Conservation (phyloP, 768 basidiomycete species). For the Sporobolomyces roseus region DNA sequence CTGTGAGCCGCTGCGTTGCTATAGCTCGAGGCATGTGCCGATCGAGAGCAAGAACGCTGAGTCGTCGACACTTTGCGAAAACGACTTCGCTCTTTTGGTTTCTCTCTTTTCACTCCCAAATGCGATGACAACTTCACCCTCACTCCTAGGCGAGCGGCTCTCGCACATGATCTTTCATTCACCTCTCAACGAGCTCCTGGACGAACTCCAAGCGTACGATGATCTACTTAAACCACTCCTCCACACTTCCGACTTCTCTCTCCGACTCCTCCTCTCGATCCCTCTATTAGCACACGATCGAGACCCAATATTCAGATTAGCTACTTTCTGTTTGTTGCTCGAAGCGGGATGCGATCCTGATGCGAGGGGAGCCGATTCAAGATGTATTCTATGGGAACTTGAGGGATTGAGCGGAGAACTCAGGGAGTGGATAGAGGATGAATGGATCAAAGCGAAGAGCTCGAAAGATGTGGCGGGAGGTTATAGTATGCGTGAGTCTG, state of each 20-base stretch:
- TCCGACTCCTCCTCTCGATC: not conserved
- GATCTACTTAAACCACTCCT: not conserved
- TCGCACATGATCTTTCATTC: no score
- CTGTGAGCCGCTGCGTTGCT: no score
- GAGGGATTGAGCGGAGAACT: not conserved
- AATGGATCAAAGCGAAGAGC: not conserved
- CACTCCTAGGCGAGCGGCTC: not conserved
- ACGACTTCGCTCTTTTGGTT: not conserved
- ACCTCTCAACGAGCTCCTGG: not conserved
- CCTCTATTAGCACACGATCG: not conserved
- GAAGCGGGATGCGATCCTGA: slow-evolving; percentile 4
- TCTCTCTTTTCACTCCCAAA: not conserved
- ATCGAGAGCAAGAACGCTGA: no score
- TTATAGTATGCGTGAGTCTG: not conserved
- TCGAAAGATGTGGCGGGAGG: not conserved
- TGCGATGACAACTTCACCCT: not conserved
- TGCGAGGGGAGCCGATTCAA: not conserved
- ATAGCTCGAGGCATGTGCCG: no score
- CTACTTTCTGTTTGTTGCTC: not conserved
- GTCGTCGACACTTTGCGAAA: no score
- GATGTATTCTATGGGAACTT: not conserved
- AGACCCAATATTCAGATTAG: not conserved
- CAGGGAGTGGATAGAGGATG: not conserved
- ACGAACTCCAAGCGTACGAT: not conserved
- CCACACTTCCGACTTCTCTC: not conserved